Evolutionary conservation across 305 asterid genomes (phyloP).

Genomic region (Ajuga reptans): DNA sequence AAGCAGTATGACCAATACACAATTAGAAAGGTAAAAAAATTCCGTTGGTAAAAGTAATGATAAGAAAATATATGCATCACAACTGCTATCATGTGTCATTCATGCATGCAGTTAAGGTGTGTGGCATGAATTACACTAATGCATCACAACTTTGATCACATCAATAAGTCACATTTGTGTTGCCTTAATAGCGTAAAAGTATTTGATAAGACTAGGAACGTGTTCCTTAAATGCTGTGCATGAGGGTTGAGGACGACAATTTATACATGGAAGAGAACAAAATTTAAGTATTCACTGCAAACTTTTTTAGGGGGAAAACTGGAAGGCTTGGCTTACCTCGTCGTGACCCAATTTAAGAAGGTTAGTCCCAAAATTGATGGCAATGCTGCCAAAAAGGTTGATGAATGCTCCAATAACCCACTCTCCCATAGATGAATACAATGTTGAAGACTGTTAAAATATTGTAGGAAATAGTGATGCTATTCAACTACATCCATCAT

Average conservation of each 20-base stretch:
- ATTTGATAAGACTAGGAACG: slow-evolving; percentile 1
- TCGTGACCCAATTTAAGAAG: slow-evolving; percentile 88
- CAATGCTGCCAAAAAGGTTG: slow-evolving; percentile 79
- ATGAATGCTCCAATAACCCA: slow-evolving; percentile 91
- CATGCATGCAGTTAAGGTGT: slow-evolving; percentile 9
- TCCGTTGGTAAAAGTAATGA: background rate
- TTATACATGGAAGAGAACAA: background rate
- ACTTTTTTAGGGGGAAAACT: slow-evolving; percentile 9
- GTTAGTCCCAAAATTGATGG: slow-evolving; percentile 93
- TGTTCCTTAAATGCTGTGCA: background rate
- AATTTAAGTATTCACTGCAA: background rate
- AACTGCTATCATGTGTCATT: slow-evolving; percentile 3
- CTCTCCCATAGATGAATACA: slow-evolving; percentile 63
- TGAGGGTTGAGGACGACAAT: background rate
- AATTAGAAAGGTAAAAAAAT: background rate
- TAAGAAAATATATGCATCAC: background rate
- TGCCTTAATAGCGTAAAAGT: background rate
- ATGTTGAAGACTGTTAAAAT: slow-evolving; percentile 18
- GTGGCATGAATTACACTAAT: background rate
- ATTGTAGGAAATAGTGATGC: slow-evolving; percentile 17
- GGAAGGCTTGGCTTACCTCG: slow-evolving; percentile 41
- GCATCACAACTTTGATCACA: background rate
- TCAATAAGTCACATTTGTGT: background rate
- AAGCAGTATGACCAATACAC: background rate
- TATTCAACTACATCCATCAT: slow-evolving; percentile 31